Evolutionary conservation across 2,329 filamentous ascomycete species (phyloP), one percentile per base, ranked within the genome.

Genomic region (Aspergillus alliaceus): DNA sequence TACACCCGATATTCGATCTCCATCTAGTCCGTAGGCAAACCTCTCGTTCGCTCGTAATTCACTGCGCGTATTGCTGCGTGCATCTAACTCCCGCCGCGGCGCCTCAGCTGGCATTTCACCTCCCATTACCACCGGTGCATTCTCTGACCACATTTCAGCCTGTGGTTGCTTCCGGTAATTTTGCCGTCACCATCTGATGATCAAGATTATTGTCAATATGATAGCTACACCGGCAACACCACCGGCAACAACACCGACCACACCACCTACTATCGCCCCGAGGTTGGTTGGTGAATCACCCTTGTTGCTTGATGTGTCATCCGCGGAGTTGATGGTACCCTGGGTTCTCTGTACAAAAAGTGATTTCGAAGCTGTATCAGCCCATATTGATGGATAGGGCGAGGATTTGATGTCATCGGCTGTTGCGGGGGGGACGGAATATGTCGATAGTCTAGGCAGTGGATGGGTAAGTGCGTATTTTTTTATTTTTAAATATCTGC

Each of bases 201-300:
- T 18, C n/a, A 39, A 39, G 35, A 39, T 20, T 39, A 39, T 20
- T 20, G n/a, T 18, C n/a, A 39, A 20, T 11, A 24, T 40, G n/a
- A n/a, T n/a, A n/a, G n/a, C n/a, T n/a, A n/a, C n/a, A n/a, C n/a
- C n/a, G n/a, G n/a, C n/a, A n/a, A 51, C 57, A 3, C 49, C 35
- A 4, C 59, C 58, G n/a, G 31, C 57, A 6, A 62, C 51, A 8
- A 59, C 58, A 18, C 61, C 61, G 6, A 59, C 58, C 8, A 56
- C 53, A 3, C 59, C 59, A n/a, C 61, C 59, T 0, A 20, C 51
- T 8, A 62, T 60, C 4, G 59, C 53, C 22, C 55, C 61, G 27
- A 27, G 50, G 20, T 57, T 53, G 6, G n/a, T 34, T 5, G 18
- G 14, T 24, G 37, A 24, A 22, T 11, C 20, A 1, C 2, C 6